These are phyloP conservation scores for Neonectria faginata DNA, from an alignment of 2,329 filamentous ascomycete genomes.

Conservation along the genomic window DNA sequence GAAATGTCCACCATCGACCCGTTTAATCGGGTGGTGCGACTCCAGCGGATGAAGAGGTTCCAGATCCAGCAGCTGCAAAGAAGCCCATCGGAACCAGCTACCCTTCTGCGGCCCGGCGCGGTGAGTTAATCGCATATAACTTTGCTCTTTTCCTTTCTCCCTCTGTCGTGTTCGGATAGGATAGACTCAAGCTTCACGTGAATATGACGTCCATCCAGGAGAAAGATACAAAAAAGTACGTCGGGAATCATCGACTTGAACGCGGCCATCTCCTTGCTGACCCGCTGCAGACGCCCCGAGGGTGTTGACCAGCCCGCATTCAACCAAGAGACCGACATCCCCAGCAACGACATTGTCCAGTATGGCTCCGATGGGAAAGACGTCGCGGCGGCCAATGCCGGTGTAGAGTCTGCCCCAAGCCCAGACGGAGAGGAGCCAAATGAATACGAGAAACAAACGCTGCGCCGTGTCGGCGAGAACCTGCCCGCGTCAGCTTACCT, in stretches of 20 bases:
- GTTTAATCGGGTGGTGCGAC: slow-evolving; percentile 13
- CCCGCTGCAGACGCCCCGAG: slow-evolving; percentile 44
- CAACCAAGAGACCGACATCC: slow-evolving; percentile 40
- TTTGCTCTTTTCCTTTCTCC: neutral
- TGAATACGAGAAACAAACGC: slow-evolving; percentile 60
- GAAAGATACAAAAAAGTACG: slow-evolving; percentile 50
- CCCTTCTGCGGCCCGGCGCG: neutral
- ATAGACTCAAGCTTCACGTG: neutral
- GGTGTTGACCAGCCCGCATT: slow-evolving; percentile 44
- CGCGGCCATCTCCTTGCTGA: slow-evolving; percentile 20
- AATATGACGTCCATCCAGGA: slow-evolving; percentile 52
- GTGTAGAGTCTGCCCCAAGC: slow-evolving; percentile 47
- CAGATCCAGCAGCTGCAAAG: neutral
- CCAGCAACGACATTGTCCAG: slow-evolving; percentile 40
- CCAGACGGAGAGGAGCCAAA: slow-evolving; percentile 65
- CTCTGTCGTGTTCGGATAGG: neutral
- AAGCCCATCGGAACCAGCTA: neutral
- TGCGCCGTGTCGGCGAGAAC: slow-evolving; percentile 66
- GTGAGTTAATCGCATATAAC: slow-evolving; percentile 1
- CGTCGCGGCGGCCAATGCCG: slow-evolving; percentile 24
- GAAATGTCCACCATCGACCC: slow-evolving; percentile 7
- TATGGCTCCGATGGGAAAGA: slow-evolving; percentile 42
- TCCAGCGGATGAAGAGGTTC: neutral
- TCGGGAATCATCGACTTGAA: slow-evolving; percentile 21
- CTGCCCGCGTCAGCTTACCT: slow-evolving; percentile 67